These are phyloP conservation scores for Hymenoscyphus linearis DNA, from an alignment of 2,329 filamentous ascomycete species.

Conservation along the genomic window DNA sequence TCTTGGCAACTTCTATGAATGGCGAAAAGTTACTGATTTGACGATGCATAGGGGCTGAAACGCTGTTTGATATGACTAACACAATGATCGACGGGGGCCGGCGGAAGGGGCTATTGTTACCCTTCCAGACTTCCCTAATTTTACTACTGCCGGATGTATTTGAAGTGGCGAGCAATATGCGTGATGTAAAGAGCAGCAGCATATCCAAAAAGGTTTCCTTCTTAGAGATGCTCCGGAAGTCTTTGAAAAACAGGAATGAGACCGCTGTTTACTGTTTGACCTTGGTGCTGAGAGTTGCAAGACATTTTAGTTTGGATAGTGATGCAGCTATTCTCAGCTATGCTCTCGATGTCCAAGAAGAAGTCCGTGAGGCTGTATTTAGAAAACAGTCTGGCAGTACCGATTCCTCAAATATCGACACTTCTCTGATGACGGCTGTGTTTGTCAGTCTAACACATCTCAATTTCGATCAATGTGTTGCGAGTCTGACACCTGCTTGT, in stretches of 20 bases:
- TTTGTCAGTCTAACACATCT: conserved; percentile 61
- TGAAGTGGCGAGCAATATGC: conserved; percentile 62
- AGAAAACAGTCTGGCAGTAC: conserved; percentile 43
- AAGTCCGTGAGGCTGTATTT: conserved; percentile 62
- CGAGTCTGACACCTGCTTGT: conserved; percentile 51
- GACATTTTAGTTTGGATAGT: conserved; percentile 58
- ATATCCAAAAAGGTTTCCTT: conserved; percentile 63
- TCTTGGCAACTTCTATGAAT: neutral
- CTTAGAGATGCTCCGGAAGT: conserved; percentile 57
- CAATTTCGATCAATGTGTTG: conserved; percentile 53
- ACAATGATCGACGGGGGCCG: conserved; percentile 54
- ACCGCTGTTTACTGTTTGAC: conserved; percentile 63
- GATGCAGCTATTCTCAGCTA: conserved; percentile 57
- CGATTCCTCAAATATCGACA: conserved; percentile 51
- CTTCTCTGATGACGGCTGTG: conserved; percentile 60
- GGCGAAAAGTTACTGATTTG: neutral
- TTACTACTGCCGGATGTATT: conserved; percentile 65
- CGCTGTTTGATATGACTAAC: conserved; percentile 64
- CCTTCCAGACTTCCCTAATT: conserved; percentile 57
- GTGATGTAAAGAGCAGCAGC: conserved; percentile 56
- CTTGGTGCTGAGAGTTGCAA: conserved; percentile 54
- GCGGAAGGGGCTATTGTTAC: conserved; percentile 51
- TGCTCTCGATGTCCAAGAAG: conserved; percentile 64
- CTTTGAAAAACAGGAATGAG: conserved; percentile 59
- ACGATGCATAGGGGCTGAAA: conserved; percentile 43